Evolutionary conservation across 148 eudicot genomes (phyloP).

Genomic region (Amaranthus cruentus): DNA sequence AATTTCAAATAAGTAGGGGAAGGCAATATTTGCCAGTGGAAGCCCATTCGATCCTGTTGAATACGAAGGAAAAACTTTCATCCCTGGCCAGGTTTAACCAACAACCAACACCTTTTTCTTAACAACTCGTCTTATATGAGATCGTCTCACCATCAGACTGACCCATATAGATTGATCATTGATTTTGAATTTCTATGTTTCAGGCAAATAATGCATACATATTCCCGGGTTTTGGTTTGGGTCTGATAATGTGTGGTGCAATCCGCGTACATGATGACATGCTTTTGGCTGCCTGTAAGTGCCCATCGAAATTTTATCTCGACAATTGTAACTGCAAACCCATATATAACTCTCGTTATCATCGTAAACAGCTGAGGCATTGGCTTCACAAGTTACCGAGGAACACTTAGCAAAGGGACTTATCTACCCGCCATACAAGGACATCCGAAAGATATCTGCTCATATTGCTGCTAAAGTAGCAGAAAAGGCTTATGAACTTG

Average conservation of each 20-base stretch:
- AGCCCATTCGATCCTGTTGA: conserved; percentile 81
- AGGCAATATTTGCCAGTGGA: conserved; percentile 80
- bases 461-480: conserved; percentile 49
- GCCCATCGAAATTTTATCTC: neutral
- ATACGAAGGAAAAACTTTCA: conserved; percentile 49
- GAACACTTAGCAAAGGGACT: conserved; percentile 41
- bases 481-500: conserved; percentile 47
- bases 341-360: neutral
- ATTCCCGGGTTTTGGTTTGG: conserved; percentile 92
- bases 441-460: conserved; percentile 46
- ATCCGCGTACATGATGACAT: conserved; percentile 74
- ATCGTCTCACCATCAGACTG: too few species aligned
- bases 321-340: conserved; percentile 2
- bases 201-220: conserved; percentile 95
- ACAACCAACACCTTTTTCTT: neutral
- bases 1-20: conserved; percentile 44
- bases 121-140: neutral
- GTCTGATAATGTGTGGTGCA: conserved; percentile 85
- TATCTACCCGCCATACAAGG: conserved; percentile 41
- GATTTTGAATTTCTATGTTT: conserved; percentile 8
- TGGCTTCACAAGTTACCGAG: conserved; percentile 73
- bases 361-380: conserved; percentile 63
- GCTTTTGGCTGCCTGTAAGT: conserved; percentile 91
- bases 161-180: neutral
- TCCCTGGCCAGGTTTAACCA: conserved; percentile 70